Conservation (phyloP, 129 eudicot species). For the Pittosporum tobira region DNA sequence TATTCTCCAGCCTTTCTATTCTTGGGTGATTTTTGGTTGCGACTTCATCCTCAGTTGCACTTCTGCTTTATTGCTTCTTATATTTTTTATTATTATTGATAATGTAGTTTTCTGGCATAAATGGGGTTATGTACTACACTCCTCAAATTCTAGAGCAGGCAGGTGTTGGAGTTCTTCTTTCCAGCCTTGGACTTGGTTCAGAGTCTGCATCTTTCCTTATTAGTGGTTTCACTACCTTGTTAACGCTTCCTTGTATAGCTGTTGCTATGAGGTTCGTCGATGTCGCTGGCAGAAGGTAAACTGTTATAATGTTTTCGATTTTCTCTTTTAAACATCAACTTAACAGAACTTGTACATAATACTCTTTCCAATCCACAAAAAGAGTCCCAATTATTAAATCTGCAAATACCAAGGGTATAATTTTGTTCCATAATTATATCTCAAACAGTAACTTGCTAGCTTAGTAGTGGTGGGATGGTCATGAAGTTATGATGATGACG, state of each 20-base stretch:
- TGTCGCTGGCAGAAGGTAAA: constrained; percentile 62
- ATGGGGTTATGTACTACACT: constrained; percentile 75
- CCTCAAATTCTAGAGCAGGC: constrained; percentile 82
- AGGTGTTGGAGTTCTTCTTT: constrained; percentile 62
- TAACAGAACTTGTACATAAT: too few species aligned
- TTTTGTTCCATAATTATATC: too few species aligned
- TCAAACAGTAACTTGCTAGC: too few species aligned
- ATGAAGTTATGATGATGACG: too few species aligned
- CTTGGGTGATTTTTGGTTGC: neutral
- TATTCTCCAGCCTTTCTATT: neutral
- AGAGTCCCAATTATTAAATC: too few species aligned
- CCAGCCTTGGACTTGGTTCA: constrained; percentile 57
- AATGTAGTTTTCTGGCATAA: constrained; percentile 66
- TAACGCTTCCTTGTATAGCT: constrained; percentile 65
- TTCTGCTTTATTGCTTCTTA: neutral
- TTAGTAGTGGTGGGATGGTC: too few species aligned
- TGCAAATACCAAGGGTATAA: too few species aligned
- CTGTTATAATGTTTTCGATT: neutral
- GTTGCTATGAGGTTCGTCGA: constrained; percentile 77
- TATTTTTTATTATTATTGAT: neutral
- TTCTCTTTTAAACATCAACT: neutral
- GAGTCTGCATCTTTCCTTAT: constrained; percentile 71
- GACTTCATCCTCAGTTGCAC: neutral
- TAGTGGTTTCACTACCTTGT: constrained; percentile 51
- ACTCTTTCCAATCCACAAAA: too few species aligned